Conservation (phyloP, 129 eudicot species). For the Dittrichia graveolens region DNA sequence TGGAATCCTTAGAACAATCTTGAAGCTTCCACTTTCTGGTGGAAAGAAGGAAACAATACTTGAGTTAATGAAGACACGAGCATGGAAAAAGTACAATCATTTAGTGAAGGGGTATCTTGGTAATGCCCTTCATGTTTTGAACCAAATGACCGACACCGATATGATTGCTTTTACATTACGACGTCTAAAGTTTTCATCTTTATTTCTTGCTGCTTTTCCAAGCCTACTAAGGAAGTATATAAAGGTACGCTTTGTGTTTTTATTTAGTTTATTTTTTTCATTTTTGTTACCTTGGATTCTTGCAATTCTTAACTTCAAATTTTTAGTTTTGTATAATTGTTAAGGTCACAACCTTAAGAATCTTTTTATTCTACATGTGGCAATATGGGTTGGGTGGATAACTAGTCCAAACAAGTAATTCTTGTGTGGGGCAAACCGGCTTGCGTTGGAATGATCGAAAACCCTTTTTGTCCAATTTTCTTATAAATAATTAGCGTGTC, state of each 20-base stretch:
- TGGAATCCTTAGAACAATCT: constrained; percentile 67
- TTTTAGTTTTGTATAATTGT: no score
- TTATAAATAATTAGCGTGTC: no score
- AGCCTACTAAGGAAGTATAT: constrained; percentile 86
- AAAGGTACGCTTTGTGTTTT: constrained; percentile 51
- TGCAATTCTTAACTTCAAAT: neutral
- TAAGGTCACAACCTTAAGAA: no score
- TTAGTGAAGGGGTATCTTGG: constrained; percentile 93
- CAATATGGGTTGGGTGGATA: no score
- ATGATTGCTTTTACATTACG: constrained; percentile 81
- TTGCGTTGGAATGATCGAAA: no score
- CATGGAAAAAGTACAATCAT: constrained; percentile 84
- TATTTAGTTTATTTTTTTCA: neutral
- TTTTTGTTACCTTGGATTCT: neutral
- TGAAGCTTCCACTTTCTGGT: constrained; percentile 78
- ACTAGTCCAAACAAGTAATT: no score
- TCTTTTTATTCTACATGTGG: no score
- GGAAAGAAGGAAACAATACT: constrained; percentile 73
- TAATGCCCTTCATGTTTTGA: constrained; percentile 83
- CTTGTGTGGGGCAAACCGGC: no score
- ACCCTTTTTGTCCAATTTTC: no score
- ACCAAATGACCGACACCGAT: constrained; percentile 90
- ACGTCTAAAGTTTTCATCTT: constrained; percentile 64
- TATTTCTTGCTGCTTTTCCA: constrained; percentile 94
- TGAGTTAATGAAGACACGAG: constrained; percentile 55